Evolutionary conservation across 73 alveolate species (phyloP).

Genomic region (Halteria grandinella): DNA sequence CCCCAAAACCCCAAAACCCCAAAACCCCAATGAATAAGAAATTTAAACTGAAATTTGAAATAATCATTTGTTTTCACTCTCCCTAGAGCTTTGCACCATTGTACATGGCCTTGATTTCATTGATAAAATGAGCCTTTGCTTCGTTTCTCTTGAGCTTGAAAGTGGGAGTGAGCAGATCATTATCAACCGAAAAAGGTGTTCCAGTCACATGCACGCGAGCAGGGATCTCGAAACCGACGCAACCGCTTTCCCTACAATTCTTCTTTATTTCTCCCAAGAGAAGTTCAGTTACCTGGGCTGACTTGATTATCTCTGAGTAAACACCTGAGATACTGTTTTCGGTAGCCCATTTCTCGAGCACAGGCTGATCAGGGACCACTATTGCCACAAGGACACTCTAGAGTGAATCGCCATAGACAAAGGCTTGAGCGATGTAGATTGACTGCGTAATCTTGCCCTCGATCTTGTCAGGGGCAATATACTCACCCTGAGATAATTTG

Average conservation of each 20-base stretch:
- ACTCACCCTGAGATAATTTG: constrained; percentile 93
- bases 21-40: too few relatives aligned
- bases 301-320: not conserved
- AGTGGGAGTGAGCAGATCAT: constrained; percentile 78
- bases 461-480: constrained; percentile 96
- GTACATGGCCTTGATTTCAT: constrained; percentile 72
- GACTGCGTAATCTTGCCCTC: constrained; percentile 84
- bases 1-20: too few relatives aligned
- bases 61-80: constrained; percentile 28
- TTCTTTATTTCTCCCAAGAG: too few relatives aligned
- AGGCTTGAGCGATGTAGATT: constrained; percentile 82
- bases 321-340: not conserved
- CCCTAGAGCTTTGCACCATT: constrained; percentile 56
- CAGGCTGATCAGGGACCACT: constrained; percentile 85
- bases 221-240: constrained; percentile 75
- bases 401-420: constrained; percentile 95
- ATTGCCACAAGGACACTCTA: constrained; percentile 84
- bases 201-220: constrained; percentile 57
- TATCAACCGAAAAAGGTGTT: constrained; percentile 72
- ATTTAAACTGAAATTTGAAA: too few relatives aligned
- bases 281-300: not conserved
- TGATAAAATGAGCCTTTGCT: constrained; percentile 59
- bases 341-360: constrained; percentile 59
- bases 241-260: too few relatives aligned
- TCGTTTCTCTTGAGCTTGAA: constrained; percentile 75